Percentiles rank a stretch among this genome's conserved stretches.
phyloP scores from a whole-genome alignment of 192 early-diverging fungal species.

The Rhizoclosmatium globosum region DNA sequence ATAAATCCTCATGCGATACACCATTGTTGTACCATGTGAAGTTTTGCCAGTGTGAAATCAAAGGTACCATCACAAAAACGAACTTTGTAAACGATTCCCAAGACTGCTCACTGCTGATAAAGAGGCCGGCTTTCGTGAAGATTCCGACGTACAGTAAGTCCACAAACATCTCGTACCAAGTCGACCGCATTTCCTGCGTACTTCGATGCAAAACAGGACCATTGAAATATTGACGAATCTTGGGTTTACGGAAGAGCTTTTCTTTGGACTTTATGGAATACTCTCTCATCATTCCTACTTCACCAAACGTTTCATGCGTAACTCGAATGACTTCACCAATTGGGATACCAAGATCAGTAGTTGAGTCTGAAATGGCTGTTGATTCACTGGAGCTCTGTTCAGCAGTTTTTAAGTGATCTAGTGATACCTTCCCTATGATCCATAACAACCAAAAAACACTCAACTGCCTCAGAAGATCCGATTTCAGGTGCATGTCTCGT shows the following conservation, averaged over 20 bases:
- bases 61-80: constrained; percentile 6
- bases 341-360: not conserved
- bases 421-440: not conserved
- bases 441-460: not conserved
- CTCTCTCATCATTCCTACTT: constrained; percentile 2
- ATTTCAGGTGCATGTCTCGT: no score
- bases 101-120: not conserved
- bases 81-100: constrained; percentile 9
- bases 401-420: not conserved
- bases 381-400: not conserved
- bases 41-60: not conserved
- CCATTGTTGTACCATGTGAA: constrained; percentile 31
- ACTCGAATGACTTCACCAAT: not conserved
- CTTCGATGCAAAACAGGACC: constrained; percentile 31
- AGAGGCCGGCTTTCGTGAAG: not conserved
- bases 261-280: constrained; percentile 6
- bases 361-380: no score
- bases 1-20: constrained; percentile 16
- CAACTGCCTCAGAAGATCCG: not conserved
- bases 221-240: constrained; percentile 37
- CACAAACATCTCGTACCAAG: constrained; percentile 39
- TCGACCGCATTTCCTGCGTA: constrained; percentile 13
- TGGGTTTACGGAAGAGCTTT: no score
- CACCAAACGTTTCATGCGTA: constrained; percentile 12
- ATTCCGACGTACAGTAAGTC: constrained; percentile 40